Base-by-base conservation (phyloP, 2,329 filamentous ascomycete genomes). In the Pyrenophora graminea region DNA sequence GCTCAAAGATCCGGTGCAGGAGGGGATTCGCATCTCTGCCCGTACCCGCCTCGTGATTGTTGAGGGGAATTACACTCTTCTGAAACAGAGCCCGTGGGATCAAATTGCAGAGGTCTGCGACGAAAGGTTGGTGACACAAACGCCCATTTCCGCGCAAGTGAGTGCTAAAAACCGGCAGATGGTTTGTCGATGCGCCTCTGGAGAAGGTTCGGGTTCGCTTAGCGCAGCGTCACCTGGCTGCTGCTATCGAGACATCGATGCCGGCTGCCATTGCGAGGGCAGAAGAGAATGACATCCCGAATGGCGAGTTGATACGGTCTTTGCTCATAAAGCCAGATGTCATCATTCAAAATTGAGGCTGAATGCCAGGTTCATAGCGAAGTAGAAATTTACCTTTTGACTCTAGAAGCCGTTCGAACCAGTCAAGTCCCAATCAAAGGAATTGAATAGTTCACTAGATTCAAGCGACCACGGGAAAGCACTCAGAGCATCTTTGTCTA, bases 11-110 rank as follows among this genome's bases (percentile, higher is more conserved):
- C 63, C 63, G 2, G 45, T 64, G 5, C 37, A 53, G 25, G 43
- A 59, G 25, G 60, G 51, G 2, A 59, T 65, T 8, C 37, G 42
- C 2, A 53, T 67, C 30, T 64, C 64, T 37, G 62, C 63, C 27
- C 54, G 51, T 4, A 63, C 49, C 13, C 62, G 59, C 7, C 27
- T 67, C 6, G 44, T 66, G 12, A 63, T 67, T 7, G 34, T 66
- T 3, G 64, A 67, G 34, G 64, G 64, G 4, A 67, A 67, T 12
- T 67, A 67, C 38, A 65, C 62, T 3, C 57, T 67, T n/a, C 41
- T 66, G 19, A 54, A 58, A 13, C 54, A 63, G 25, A 48, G 46
- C 15, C 62, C 62, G 6, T 66, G 62, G 62, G 43, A 48, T 33
- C 27, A 56, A 6, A 58, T 66, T 42, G 45, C 58, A 10, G 37